Percentiles rank a stretch among this genome's conserved stretches.
These are phyloP conservation scores for Leccinum solheimii DNA, from an alignment of 1,284 basidiomycete genomes.

Conservation along the genomic window DNA sequence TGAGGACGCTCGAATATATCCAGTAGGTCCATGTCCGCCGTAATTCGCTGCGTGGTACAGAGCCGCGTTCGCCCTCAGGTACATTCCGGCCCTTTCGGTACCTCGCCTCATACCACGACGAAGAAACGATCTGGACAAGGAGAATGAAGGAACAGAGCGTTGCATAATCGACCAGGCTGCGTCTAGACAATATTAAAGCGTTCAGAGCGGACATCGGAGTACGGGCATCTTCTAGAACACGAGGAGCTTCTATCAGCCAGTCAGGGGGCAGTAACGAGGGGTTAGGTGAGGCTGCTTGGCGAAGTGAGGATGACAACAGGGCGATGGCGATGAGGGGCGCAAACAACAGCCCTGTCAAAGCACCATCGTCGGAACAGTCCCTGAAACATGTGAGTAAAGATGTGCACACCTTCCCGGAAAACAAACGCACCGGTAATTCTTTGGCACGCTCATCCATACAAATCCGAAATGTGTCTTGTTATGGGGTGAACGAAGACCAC, in stretches of 20 bases:
- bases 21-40: conserved; percentile 61
- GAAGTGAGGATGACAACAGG: conserved; percentile 57
- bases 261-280: conserved; percentile 46
- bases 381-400: conserved; percentile 40
- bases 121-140: conserved; percentile 73
- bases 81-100: conserved; percentile 43
- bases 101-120: conserved; percentile 67
- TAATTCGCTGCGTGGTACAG: conserved; percentile 73
- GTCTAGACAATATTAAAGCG: conserved; percentile 70
- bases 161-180: conserved; percentile 74
- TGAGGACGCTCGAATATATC: conserved; percentile 57
- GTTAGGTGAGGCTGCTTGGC: conserved; percentile 28
- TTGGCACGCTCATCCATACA: conserved; percentile 88
- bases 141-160: conserved; percentile 80
- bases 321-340: conserved; percentile 75
- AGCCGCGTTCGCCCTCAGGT: conserved; percentile 65
- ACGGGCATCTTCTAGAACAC: conserved; percentile 43
- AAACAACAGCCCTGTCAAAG: conserved; percentile 76
- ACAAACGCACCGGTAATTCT: conserved; percentile 69
- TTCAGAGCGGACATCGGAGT: conserved; percentile 48
- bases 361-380: conserved; percentile 81
- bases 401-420: not conserved
- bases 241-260: conserved; percentile 80
- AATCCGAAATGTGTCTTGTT: conserved; percentile 61
- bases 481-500: conserved; percentile 26